These are phyloP conservation scores for Leonotis leonurus DNA, from an alignment of 257 asterid species.

Conservation along the genomic window DNA sequence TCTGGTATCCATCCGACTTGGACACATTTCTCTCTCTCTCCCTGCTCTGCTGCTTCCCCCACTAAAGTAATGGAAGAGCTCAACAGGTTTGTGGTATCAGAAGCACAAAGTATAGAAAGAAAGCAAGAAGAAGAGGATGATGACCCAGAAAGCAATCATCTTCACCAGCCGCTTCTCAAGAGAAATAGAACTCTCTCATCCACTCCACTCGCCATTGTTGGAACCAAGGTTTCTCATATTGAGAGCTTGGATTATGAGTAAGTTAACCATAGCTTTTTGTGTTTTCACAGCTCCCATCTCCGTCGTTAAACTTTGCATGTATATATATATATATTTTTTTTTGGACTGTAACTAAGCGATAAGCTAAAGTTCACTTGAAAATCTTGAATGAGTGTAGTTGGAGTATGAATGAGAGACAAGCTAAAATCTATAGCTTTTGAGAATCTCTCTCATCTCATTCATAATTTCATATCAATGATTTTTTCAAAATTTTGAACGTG, in stretches of 20 bases:
- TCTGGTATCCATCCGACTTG: slow-evolving; percentile 11
- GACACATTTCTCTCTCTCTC: not conserved
- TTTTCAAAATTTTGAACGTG: too few species aligned
- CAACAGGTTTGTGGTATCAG: slow-evolving; percentile 25
- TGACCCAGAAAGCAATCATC: slow-evolving; percentile 63
- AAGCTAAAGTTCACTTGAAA: too few species aligned
- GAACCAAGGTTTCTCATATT: slow-evolving; percentile 72
- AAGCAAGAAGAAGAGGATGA: slow-evolving; percentile 34
- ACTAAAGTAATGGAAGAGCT: slow-evolving; percentile 34
- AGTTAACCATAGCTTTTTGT: too few species aligned
- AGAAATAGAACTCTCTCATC: slow-evolving; percentile 53
- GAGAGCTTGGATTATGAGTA: slow-evolving; percentile 96
- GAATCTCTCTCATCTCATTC: too few species aligned
- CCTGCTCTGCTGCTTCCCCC: slow-evolving; percentile 14
- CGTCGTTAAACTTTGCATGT: too few species aligned
- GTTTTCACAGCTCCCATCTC: too few species aligned
- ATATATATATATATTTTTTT: too few species aligned
- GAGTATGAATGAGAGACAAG: too few species aligned
- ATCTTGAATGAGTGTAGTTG: too few species aligned
- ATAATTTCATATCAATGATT: too few species aligned
- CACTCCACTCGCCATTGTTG: slow-evolving; percentile 67
- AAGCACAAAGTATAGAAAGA: slow-evolving; percentile 23
- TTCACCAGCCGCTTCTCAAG: slow-evolving; percentile 62
- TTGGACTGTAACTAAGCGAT: too few species aligned
- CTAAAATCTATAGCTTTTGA: too few species aligned